phyloP scores from a whole-genome alignment of 331 rosid genomes.

The Malus hybrid region DNA sequence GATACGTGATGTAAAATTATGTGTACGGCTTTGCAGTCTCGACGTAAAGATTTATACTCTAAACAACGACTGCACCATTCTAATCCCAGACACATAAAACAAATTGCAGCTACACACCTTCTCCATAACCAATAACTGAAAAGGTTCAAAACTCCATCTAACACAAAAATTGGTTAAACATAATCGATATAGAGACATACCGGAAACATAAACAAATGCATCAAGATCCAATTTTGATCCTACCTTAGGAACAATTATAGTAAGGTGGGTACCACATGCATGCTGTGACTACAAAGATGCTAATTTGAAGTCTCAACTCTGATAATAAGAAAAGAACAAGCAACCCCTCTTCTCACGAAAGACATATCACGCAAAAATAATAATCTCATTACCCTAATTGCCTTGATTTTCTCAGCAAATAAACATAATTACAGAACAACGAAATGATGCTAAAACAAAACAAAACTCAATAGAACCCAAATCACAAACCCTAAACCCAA shows the following conservation, averaged over 20 bases:
- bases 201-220: background rate
- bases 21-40: background rate
- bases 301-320: background rate
- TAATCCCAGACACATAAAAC: background rate
- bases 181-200: background rate
- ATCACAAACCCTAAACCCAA: too few species aligned
- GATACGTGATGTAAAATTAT: background rate
- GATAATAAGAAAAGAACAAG: background rate
- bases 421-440: background rate
- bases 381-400: background rate
- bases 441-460: background rate
- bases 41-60: background rate
- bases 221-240: background rate
- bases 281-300: background rate
- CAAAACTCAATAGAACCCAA: too few species aligned
- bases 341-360: background rate
- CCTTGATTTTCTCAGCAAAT: background rate
- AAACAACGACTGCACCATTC: background rate
- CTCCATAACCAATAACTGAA: background rate
- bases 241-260: background rate
- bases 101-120: background rate
- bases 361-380: background rate
- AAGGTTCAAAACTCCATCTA: background rate
- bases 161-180: background rate
- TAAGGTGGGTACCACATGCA: background rate